Base-by-base conservation (phyloP, 768 basidiomycete genomes). In the Calocybe indica region DNA sequence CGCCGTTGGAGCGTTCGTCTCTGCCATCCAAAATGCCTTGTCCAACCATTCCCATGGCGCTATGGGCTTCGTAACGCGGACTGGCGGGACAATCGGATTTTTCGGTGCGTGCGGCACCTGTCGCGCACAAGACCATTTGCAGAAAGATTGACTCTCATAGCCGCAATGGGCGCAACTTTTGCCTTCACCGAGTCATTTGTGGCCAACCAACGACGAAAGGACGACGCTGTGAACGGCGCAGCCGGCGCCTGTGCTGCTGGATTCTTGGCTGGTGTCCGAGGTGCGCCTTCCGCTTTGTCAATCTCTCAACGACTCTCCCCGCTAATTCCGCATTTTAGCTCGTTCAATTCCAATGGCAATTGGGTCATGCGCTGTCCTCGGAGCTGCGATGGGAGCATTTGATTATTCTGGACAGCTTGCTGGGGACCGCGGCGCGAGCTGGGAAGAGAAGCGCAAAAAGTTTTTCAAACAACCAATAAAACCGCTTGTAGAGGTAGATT, bases 171-270 rank as follows among this genome's bases (percentile, higher is more conserved):
- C 28, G 83, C 82, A 51, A 76, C 88, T 5, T 97, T 88, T 61
- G 87, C 89, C 7, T 77, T 86, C 55, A 88, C 88, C 1, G 90
- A 95, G 63, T 73, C 88, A 5, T 68, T 75, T 29, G 80, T 89
- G 14, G 89, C 90, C 46, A 97, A 97, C 66, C 69, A 82, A 51
- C 79, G 92, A 47, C 75, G 81, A 65, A 82, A 71, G 54, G 75
- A 91, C 52, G 94, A 97, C 62, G 73, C 85, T 37, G 58, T 88
- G 51, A 96, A 92, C 58, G 86, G 88, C 42, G 85, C 85, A 40
- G 80, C 81, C 44, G 93, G 88, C 46, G 93, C 87, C 47, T 95
- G 92, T 69, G 92, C 92, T 41, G 92, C 92, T 44, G 93, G 93
- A 40, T 92, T 95, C 68, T 68, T 95, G 52, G 90, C 90, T 30